Percentiles rank a stretch among this genome's conserved stretches.
Conservation (phyloP, 495 filamentous ascomycete genomes). For the Trichoderma gamsii region DNA sequence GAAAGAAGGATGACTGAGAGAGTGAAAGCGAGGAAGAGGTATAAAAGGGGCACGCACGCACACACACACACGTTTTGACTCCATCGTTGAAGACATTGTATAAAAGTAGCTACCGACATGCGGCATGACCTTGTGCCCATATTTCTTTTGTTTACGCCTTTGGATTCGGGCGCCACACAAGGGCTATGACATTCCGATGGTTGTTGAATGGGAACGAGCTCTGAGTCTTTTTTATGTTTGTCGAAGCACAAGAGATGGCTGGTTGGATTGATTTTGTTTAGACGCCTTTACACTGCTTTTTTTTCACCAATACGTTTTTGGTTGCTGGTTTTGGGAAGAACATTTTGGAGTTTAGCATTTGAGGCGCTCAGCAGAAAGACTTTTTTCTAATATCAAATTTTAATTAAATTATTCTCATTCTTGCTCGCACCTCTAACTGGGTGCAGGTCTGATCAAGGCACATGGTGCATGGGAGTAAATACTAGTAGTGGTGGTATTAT, state of each 20-base stretch:
- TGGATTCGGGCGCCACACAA: slow-evolving; percentile 2
- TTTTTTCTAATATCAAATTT: slow-evolving; percentile 8
- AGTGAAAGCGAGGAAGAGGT: slow-evolving; percentile 9
- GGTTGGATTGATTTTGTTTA: slow-evolving; percentile 10
- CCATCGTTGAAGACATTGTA: slow-evolving; percentile 11
- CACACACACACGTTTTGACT: slow-evolving; percentile 22
- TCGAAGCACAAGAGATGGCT: background rate
- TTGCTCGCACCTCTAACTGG: background rate
- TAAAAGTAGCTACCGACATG: slow-evolving; percentile 11
- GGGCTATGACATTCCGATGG: background rate
- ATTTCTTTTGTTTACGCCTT: slow-evolving; percentile 12
- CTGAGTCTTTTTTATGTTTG: background rate
- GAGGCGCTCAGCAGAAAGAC: slow-evolving; percentile 13
- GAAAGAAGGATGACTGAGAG: background rate
- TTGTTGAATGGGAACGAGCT: background rate
- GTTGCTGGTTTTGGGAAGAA: slow-evolving; percentile 4
- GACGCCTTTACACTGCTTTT: background rate
- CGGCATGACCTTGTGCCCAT: background rate
- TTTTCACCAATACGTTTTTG: background rate
- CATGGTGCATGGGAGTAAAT: background rate
- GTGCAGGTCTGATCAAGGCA: background rate
- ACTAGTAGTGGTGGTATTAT: background rate
- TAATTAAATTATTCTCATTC: slow-evolving; percentile 9
- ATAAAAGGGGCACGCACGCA: slow-evolving; percentile 18
- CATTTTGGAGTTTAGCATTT: slow-evolving; percentile 10